Evolutionary conservation across 2,329 filamentous ascomycete genomes (phyloP), one percentile per base, ranked within the genome.

Genomic region (Fusarium scirpi): DNA sequence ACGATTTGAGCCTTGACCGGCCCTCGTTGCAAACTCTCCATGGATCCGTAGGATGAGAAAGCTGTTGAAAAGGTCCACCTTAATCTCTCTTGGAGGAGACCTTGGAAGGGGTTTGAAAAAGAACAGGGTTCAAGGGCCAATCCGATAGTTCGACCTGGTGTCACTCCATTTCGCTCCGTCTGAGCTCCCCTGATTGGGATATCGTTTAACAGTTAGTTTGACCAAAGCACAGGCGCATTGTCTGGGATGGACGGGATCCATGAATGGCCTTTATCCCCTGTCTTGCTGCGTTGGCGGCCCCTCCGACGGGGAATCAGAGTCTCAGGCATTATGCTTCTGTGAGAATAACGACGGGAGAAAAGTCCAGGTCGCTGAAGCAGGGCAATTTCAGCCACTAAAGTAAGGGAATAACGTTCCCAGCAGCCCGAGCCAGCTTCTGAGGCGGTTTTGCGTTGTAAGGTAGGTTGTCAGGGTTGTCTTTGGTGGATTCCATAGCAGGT

Each of bases 31-130:
- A 69, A 61, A 65, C 54, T 65, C 40, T 56, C 64, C 67, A 48
- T 46, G 56, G 56, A 69, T 63, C 58, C 54, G 49, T n/a, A 58
- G 56, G 59, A 71, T 65, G 58, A 67, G 61, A 47, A 49, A 46
- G 66, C 54, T 58, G 47, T 44, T 67, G 34, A 34, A 48, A 48
- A 59, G 65, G 48, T 46, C 69, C 69, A 71, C 69, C 53, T 34
- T 65, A 71, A 71, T 71, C 53, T 71, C 69, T 71, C 69, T 67
- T 72, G 49, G 57, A 69, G 65, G 49, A 64, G 67, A 56, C 58
- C 40, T 61, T 70, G 68, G 68, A 69, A 69, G 69, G 69, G 65
- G 69, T 30, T 16, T 64, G 57, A 25, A 58, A 63, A 58, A 40
- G 58, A 57, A 69, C 52, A 52, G 69, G 69, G 32, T 43, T 56